phyloP scores from a whole-genome alignment of 495 filamentous ascomycete species.

The Penicillium paxilli region DNA sequence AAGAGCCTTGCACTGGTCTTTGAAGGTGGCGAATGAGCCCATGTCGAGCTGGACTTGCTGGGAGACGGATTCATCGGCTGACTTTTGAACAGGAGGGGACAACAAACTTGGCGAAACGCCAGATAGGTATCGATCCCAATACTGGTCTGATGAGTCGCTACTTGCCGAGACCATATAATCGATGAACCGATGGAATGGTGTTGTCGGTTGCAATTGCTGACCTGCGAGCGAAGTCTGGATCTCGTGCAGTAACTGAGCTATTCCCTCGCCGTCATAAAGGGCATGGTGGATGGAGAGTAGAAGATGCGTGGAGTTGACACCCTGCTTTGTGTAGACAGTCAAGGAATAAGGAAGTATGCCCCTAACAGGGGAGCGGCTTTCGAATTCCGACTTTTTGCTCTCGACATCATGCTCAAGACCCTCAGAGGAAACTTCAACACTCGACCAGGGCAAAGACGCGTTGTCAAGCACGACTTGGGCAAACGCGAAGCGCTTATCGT shows the following conservation, averaged over 20 bases:
- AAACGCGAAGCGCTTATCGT: slow-evolving; percentile 48
- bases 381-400: slow-evolving; percentile 22
- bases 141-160: slow-evolving; percentile 46
- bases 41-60: slow-evolving; percentile 21
- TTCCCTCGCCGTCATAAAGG: slow-evolving; percentile 75
- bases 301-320: slow-evolving; percentile 24
- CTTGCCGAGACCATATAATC: slow-evolving; percentile 41
- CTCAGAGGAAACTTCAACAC: slow-evolving; percentile 11
- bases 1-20: slow-evolving; percentile 45
- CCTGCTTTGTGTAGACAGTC: slow-evolving; percentile 16
- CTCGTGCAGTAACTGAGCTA: slow-evolving; percentile 64
- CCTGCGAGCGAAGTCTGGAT: slow-evolving; percentile 54
- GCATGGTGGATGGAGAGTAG: slow-evolving; percentile 76
- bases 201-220: slow-evolving; percentile 33
- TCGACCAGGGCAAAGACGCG: slow-evolving; percentile 22
- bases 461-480: slow-evolving; percentile 56
- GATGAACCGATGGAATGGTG: slow-evolving; percentile 42
- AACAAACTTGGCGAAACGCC: slow-evolving; percentile 51
- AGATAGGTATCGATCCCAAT: slow-evolving; percentile 59
- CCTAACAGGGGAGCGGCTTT: slow-evolving; percentile 18
- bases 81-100: slow-evolving; percentile 7
- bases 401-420: slow-evolving; percentile 18
- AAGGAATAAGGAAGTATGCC: slow-evolving; percentile 31
- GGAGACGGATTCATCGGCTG: slow-evolving; percentile 9
- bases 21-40: slow-evolving; percentile 43